Evolutionary conservation across 1,284 basidiomycete genomes (phyloP).

Genomic region (Pisolithus thermaeus): DNA sequence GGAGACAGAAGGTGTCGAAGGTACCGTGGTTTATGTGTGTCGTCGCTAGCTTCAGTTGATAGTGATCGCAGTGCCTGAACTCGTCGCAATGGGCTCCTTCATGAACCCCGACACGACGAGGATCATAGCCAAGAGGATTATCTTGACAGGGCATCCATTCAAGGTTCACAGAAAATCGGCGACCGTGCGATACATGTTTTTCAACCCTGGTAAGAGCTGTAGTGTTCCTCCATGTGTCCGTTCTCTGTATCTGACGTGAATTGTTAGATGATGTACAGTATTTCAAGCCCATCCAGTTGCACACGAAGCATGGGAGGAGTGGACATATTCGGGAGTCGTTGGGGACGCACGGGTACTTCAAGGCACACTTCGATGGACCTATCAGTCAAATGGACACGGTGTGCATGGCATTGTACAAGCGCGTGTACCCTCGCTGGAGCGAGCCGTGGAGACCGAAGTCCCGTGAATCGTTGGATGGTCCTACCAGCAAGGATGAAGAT

Average conservation of each 20-base stretch:
- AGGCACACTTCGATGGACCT: slow-evolving; percentile 94
- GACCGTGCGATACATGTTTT: slow-evolving; percentile 98
- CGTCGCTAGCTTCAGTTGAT: no score
- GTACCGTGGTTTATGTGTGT: slow-evolving; percentile 33
- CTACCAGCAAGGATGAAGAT: slow-evolving; percentile 5
- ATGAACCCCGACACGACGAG: slow-evolving; percentile 87
- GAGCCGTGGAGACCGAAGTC: slow-evolving; percentile 39
- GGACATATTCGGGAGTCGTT: slow-evolving; percentile 92
- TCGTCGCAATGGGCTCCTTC: slow-evolving; percentile 91
- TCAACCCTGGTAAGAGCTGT: slow-evolving; percentile 64
- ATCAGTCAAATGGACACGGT: slow-evolving; percentile 96
- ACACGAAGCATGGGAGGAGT: slow-evolving; percentile 89
- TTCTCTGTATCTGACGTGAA: neutral
- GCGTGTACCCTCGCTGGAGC: slow-evolving; percentile 85
- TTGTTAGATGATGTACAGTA: slow-evolving; percentile 81
- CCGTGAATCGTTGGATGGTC: slow-evolving; percentile 1
- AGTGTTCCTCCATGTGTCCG: neutral
- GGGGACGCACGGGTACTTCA: slow-evolving; percentile 98
- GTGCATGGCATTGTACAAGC: slow-evolving; percentile 88
- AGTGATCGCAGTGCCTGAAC: slow-evolving; percentile 56
- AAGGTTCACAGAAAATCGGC: slow-evolving; percentile 98
- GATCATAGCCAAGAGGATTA: slow-evolving; percentile 87
- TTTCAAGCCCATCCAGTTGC: slow-evolving; percentile 89
- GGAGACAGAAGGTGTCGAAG: slow-evolving; percentile 57
- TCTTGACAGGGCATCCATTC: slow-evolving; percentile 94